Conservation (phyloP, 2,329 filamentous ascomycete genomes). For the Sclerotinia trifoliorum region DNA sequence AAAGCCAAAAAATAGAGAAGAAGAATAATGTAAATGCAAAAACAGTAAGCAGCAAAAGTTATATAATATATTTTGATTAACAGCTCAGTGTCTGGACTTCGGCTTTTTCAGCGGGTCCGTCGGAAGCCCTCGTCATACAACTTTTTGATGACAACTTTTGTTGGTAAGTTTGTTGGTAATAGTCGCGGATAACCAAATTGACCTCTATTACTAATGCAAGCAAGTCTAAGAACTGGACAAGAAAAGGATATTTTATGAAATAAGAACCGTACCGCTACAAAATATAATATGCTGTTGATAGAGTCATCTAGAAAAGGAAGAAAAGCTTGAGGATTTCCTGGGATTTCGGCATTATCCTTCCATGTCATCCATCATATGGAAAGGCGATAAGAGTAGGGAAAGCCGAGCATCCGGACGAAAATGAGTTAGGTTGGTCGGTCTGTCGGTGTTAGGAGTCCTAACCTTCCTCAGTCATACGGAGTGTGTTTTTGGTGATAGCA, state of each 20-base stretch:
- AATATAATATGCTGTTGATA: not conserved
- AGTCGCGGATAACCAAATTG: not conserved
- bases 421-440: too few relatives aligned
- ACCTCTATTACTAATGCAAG: not conserved
- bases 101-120: conserved; percentile 14
- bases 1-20: not conserved
- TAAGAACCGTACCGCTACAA: not conserved
- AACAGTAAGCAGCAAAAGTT: not conserved
- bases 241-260: not conserved
- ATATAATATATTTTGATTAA: not conserved
- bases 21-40: not conserved
- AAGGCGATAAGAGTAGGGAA: not conserved
- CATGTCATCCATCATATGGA: not conserved
- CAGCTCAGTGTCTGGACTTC: not conserved
- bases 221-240: not conserved
- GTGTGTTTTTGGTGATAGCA: not conserved
- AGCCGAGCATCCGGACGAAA: not conserved
- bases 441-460: not conserved
- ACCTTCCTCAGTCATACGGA: not conserved
- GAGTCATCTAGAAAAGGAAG: not conserved
- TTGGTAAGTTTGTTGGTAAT: conserved; percentile 8
- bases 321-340: not conserved
- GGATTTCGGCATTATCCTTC: not conserved
- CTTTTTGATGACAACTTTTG: not conserved
- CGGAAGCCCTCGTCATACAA: conserved; percentile 15